Conservation (phyloP, 2,329 filamentous ascomycete species). For the Alternaria incomplexa region DNA sequence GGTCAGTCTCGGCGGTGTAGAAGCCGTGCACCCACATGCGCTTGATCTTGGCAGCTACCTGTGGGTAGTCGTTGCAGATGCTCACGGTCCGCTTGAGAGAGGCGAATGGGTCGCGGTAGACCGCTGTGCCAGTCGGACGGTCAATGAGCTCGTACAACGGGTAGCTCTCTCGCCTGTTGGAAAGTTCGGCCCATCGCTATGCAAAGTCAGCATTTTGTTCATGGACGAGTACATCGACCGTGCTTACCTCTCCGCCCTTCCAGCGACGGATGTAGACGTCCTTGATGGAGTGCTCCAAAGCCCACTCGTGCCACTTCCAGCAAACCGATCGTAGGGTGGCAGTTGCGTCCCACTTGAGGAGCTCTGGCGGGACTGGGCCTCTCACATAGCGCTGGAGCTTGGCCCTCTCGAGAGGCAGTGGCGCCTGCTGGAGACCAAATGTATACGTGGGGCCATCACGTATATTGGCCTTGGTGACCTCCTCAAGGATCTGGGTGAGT, state of each 20-base stretch:
- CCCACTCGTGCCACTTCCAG: slow-evolving; percentile 61
- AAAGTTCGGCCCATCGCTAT: slow-evolving; percentile 59
- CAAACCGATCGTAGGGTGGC: slow-evolving; percentile 57
- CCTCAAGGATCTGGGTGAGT: slow-evolving; percentile 58
- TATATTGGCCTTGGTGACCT: slow-evolving; percentile 56
- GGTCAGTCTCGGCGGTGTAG: slow-evolving; percentile 58
- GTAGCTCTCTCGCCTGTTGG: slow-evolving; percentile 53
- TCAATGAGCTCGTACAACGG: slow-evolving; percentile 57
- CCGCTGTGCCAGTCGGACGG: slow-evolving; percentile 53
- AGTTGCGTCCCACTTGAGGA: slow-evolving; percentile 60
- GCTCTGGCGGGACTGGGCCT: slow-evolving; percentile 58
- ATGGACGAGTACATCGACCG: no score
- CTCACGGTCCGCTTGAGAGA: slow-evolving; percentile 56
- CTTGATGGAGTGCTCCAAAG: slow-evolving; percentile 57
- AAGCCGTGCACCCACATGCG: slow-evolving; percentile 64
- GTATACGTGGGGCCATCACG: slow-evolving; percentile 57
- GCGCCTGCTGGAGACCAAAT: slow-evolving; percentile 59
- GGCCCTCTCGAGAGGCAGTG: slow-evolving; percentile 53
- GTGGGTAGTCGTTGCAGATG: slow-evolving; percentile 54
- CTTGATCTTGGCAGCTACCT: slow-evolving; percentile 56
- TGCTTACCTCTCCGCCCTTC: slow-evolving; percentile 57
- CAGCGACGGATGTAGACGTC: slow-evolving; percentile 60
- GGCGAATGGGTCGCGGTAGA: slow-evolving; percentile 60
- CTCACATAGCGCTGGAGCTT: slow-evolving; percentile 58
- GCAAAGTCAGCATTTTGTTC: slow-evolving; percentile 32